Conservation (phyloP, 331 rosid genomes). For the Cucumis variabilis region DNA sequence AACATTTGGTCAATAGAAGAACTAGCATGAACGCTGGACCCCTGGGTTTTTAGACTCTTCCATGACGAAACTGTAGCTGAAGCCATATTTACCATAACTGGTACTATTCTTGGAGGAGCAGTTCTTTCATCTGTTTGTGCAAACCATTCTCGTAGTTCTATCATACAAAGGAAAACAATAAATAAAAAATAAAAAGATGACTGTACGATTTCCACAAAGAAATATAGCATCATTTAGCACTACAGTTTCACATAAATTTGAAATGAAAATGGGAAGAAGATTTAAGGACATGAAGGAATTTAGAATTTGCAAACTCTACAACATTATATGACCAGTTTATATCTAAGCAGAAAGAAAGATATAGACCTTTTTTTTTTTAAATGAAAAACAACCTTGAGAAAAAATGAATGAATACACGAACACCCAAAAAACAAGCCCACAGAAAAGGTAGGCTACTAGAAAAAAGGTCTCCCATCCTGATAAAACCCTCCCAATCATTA, state of each 20-base stretch:
- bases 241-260: background rate
- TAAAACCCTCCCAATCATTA: background rate
- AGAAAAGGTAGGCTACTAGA: too few relatives aligned
- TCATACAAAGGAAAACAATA: slow-evolving; percentile 24
- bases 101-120: slow-evolving; percentile 95
- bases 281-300: background rate
- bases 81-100: slow-evolving; percentile 99
- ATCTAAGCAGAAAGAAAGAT: background rate
- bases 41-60: slow-evolving; percentile 67
- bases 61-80: slow-evolving; percentile 78
- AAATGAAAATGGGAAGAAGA: background rate
- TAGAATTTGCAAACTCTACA: background rate
- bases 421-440: too few relatives aligned
- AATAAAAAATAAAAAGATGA: background rate
- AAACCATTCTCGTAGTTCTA: slow-evolving; percentile 98
- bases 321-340: background rate
- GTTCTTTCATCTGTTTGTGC: slow-evolving; percentile 93
- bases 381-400: background rate
- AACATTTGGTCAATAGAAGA: slow-evolving; percentile 62
- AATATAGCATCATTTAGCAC: background rate
- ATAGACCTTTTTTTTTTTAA: background rate
- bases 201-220: slow-evolving; percentile 12
- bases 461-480: too few relatives aligned
- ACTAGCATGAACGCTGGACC: slow-evolving; percentile 52
- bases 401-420: background rate